Percentiles rank a stretch among this genome's conserved stretches.
These are phyloP conservation scores for Sicyos edulis DNA, from an alignment of 306 rosid genomes.

Conservation along the genomic window DNA sequence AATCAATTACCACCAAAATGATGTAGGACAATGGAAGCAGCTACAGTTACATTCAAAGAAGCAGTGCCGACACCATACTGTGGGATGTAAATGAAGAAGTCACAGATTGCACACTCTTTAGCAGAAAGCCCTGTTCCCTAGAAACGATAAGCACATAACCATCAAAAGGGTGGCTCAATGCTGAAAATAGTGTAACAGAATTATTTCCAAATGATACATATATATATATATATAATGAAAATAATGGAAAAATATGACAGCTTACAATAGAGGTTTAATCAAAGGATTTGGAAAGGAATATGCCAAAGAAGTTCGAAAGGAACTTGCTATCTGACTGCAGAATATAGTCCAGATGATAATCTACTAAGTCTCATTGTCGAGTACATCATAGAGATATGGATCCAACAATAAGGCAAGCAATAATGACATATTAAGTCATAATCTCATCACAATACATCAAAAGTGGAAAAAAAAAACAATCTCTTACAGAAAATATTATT, in stretches of 20 bases:
- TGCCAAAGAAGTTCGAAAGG: too few species aligned
- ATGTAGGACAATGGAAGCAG: conserved; percentile 89
- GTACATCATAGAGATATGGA: background rate
- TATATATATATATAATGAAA: too few species aligned
- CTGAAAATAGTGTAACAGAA: background rate
- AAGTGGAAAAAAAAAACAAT: conserved; percentile 7
- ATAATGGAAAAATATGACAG: too few species aligned
- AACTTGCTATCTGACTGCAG: too few species aligned
- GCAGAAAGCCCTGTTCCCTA: conserved; percentile 87
- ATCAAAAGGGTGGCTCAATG: background rate
- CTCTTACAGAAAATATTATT: background rate
- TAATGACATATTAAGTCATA: background rate
- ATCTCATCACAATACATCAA: background rate
- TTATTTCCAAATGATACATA: background rate
- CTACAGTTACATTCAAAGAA: conserved; percentile 87
- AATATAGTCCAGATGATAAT: background rate
- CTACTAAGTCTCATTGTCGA: background rate
- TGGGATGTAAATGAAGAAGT: conserved; percentile 86
- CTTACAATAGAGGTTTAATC: too few species aligned
- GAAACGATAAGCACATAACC: conserved; percentile 11
- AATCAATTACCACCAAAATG: conserved; percentile 72
- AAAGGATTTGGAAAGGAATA: too few species aligned
- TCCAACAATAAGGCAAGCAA: background rate
- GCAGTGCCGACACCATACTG: conserved; percentile 91
- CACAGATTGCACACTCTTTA: conserved; percentile 78